Base-by-base conservation (phyloP, 805 yeast genomes). In the Dipodascopsis tothii region DNA sequence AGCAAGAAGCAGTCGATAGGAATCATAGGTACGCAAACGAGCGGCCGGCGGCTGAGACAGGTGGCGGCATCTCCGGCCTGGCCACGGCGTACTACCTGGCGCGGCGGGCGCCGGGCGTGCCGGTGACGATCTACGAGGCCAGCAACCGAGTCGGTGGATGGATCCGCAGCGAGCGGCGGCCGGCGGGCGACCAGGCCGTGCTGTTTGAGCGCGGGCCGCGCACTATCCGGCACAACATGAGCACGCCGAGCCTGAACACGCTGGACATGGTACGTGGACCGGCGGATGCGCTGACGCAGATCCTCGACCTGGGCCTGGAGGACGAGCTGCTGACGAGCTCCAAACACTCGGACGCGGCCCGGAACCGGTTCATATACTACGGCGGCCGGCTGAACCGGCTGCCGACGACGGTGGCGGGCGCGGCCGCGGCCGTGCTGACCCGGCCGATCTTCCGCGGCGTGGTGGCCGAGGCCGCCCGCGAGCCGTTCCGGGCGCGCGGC, bases 41-140 rank as follows among this genome's bases (percentile, higher is more conserved):
- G n/a, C n/a, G n/a, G n/a, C n/a, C n/a, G n/a, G n/a, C n/a, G n/a
- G n/a, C n/a, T n/a, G n/a, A n/a, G 14, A 25, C 35, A 51, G 98
- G 98, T 0, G 81, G 84, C 0, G 98, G 98, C 0, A 74, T 90
- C 2, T 82, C 95, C 0, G 96, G 96, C 0, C 67, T 92, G 2
- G 68, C 86, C 2, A 83, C 74, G 57, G 75, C 82, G 1, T 82
- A 80, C 56, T 83, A 81, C 56, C 44, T 64, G 6, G 63, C 69
- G 2, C 61, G 61, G 56, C 16, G 21, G 9, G 27, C 50, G 19
- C 55, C 55, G 19, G 18, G 18, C 17, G 45, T 38, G 19, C 44
- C 35, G 23, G 71, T 90, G 36, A 74, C 75, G 1, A 57, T 90
- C 0, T 74, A 72, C 45, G 97, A 90, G 50, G 59, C 71, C 16